A percentile compares a stretch with the other conserved stretches of the same genome.
These are phyloP conservation scores for Annulohypoxylon stygium DNA, from an alignment of 495 filamentous ascomycete genomes.

Conservation along the genomic window DNA sequence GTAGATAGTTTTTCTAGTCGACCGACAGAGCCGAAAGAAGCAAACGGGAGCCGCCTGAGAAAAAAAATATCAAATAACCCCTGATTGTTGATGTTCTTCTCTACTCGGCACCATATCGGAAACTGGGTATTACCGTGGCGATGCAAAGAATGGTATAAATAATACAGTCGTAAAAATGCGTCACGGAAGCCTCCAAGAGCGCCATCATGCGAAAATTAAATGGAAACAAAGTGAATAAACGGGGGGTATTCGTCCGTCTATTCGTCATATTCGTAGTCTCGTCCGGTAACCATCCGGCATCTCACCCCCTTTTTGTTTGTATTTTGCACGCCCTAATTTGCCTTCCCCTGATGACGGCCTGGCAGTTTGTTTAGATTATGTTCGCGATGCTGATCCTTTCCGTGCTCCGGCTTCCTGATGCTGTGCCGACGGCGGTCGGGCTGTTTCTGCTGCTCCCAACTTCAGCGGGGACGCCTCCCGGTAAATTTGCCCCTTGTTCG, in stretches of 20 bases:
- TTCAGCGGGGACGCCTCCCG: slow-evolving; percentile 51
- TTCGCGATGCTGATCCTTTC: slow-evolving; percentile 83
- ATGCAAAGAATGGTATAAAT: slow-evolving; percentile 48
- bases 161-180: slow-evolving; percentile 48
- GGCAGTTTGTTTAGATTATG: slow-evolving; percentile 70
- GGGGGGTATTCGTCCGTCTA: slow-evolving; percentile 36
- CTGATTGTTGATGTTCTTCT: slow-evolving; percentile 30
- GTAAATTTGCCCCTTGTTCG: slow-evolving; percentile 50
- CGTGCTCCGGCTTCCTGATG: slow-evolving; percentile 57
- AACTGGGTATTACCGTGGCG: slow-evolving; percentile 42
- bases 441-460: slow-evolving; percentile 54
- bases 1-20: slow-evolving; percentile 15
- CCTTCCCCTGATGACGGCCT: background rate
- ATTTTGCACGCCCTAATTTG: background rate
- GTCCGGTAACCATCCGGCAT: slow-evolving; percentile 35
- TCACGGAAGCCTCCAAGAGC: slow-evolving; percentile 33
- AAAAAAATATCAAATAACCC: slow-evolving; percentile 22
- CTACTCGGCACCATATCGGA: slow-evolving; percentile 37
- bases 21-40: slow-evolving; percentile 23
- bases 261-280: slow-evolving; percentile 48
- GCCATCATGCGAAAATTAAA: slow-evolving; percentile 25
- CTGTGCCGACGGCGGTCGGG: slow-evolving; percentile 55
- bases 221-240: slow-evolving; percentile 39
- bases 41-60: slow-evolving; percentile 11
- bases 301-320: slow-evolving; percentile 4